These are phyloP conservation scores for Hygrophorus russula DNA, from an alignment of 768 basidiomycete genomes.

Conservation along the genomic window DNA sequence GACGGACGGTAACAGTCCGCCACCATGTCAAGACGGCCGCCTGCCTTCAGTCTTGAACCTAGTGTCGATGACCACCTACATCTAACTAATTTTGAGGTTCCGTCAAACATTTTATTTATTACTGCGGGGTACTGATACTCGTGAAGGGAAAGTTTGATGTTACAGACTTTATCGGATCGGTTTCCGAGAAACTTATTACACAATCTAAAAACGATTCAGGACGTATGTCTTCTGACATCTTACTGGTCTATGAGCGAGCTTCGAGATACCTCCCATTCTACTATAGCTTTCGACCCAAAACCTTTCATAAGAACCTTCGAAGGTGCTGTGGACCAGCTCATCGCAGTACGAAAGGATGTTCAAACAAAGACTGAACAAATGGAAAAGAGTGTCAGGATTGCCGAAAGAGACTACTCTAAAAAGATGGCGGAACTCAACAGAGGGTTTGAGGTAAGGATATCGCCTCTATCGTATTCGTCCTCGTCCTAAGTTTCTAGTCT, in stretches of 20 bases:
- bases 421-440: slow-evolving; percentile 88
- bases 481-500: slow-evolving; percentile 35
- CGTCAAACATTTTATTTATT: not conserved
- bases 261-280: not conserved
- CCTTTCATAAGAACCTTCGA: slow-evolving; percentile 93
- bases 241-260: not conserved
- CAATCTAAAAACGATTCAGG: slow-evolving; percentile 78
- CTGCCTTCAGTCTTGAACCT: slow-evolving; percentile 31
- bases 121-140: not conserved
- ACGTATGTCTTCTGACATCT: slow-evolving; percentile 32
- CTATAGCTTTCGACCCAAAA: slow-evolving; percentile 82
- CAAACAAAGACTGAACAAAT: slow-evolving; percentile 84
- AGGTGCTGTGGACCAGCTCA: slow-evolving; percentile 77
- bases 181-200: slow-evolving; percentile 81
- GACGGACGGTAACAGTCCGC: not conserved
- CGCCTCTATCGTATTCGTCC: slow-evolving; percentile 1
- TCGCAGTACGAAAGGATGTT: slow-evolving; percentile 81
- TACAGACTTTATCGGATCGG: slow-evolving; percentile 75
- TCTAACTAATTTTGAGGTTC: slow-evolving; percentile 46
- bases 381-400: slow-evolving; percentile 80
- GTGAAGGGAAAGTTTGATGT: slow-evolving; percentile 83
- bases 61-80: slow-evolving; percentile 41
- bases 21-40: slow-evolving; percentile 9
- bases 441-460: slow-evolving; percentile 73
- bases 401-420: slow-evolving; percentile 90